Evolutionary conservation across 2,329 filamentous ascomycete genomes (phyloP).

Genomic region (Aspergillus sp.): DNA sequence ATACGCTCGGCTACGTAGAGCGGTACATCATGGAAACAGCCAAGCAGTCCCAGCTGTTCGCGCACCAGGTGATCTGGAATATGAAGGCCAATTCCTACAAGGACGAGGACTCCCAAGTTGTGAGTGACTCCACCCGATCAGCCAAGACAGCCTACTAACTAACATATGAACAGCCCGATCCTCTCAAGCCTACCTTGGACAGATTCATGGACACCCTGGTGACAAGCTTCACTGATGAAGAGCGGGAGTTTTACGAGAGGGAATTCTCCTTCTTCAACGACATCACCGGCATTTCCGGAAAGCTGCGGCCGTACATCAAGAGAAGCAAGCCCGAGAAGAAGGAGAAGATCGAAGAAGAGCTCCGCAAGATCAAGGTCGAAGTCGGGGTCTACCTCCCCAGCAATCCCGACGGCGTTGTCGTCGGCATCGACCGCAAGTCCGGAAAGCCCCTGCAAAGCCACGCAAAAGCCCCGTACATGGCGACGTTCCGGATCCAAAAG

Average conservation of each 20-base stretch:
- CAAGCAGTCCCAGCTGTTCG: constrained; percentile 95
- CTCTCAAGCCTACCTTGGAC: constrained; percentile 90
- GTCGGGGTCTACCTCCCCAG: constrained; percentile 95
- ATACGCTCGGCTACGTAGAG: constrained; percentile 90
- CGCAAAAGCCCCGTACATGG: constrained; percentile 98
- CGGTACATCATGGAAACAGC: constrained; percentile 96
- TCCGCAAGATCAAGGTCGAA: constrained; percentile 95
- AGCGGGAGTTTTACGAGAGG: constrained; percentile 84
- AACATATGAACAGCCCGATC: constrained; percentile 63
- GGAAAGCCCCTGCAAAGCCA: constrained; percentile 97
- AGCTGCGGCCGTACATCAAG: constrained; percentile 91
- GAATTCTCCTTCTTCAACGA: constrained; percentile 99
- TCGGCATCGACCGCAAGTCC: constrained; percentile 96
- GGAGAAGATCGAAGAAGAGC: constrained; percentile 96
- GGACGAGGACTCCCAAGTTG: constrained; percentile 85
- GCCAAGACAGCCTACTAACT: constrained; percentile 5
- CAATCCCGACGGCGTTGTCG: constrained; percentile 94
- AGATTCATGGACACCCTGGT: constrained; percentile 84
- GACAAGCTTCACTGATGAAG: constrained; percentile 72
- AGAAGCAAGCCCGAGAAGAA: constrained; percentile 94
- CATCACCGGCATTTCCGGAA: constrained; percentile 92
- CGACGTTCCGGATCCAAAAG: constrained; percentile 95
- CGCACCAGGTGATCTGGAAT: constrained; percentile 99
- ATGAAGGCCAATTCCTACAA: constrained; percentile 99
- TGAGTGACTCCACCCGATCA: constrained; percentile 43